Evolutionary conservation across 257 asterid genomes (phyloP).

Genomic region (Catharanthus roseus): DNA sequence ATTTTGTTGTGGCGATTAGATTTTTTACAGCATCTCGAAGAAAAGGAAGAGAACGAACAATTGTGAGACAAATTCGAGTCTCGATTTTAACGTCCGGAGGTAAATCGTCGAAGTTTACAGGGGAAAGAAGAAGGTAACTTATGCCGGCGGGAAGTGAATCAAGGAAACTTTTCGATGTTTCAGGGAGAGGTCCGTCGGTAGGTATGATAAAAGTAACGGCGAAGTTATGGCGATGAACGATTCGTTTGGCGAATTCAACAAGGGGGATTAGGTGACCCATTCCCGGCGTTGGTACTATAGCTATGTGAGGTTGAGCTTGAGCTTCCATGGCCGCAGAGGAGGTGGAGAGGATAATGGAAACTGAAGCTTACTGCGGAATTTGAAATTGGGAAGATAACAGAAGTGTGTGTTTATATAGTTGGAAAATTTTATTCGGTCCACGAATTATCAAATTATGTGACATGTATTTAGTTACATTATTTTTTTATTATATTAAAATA

Average conservation of each 20-base stretch:
- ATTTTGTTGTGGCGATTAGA: constrained; percentile 8
- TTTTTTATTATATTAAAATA: too few relatives aligned
- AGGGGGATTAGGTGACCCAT: constrained; percentile 86
- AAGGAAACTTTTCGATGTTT: constrained; percentile 40
- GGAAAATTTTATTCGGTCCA: too few relatives aligned
- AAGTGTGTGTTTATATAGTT: background rate
- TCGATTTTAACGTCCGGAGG: constrained; percentile 40
- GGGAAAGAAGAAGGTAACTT: constrained; percentile 42
- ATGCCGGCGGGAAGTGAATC: constrained; percentile 45
- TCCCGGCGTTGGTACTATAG: constrained; percentile 64
- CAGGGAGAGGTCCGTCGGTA: constrained; percentile 43
- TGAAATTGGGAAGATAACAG: background rate
- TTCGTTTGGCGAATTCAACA: constrained; percentile 48
- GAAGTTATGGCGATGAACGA: constrained; percentile 37
- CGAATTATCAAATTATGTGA: too few relatives aligned
- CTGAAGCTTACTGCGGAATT: too few relatives aligned
- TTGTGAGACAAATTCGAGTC: constrained; percentile 49
- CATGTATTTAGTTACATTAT: too few relatives aligned
- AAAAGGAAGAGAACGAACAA: constrained; percentile 53
- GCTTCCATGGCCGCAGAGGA: constrained; percentile 6
- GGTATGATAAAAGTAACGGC: constrained; percentile 47
- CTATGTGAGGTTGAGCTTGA: constrained; percentile 42
- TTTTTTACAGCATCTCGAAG: constrained; percentile 30
- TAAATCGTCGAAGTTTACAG: constrained; percentile 41
- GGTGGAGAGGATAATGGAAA: background rate